Percentiles rank a stretch among this genome's conserved stretches.
These are phyloP conservation scores for Cercospora sp. DNA, from an alignment of 2,329 filamentous ascomycete species.

Conservation along the genomic window DNA sequence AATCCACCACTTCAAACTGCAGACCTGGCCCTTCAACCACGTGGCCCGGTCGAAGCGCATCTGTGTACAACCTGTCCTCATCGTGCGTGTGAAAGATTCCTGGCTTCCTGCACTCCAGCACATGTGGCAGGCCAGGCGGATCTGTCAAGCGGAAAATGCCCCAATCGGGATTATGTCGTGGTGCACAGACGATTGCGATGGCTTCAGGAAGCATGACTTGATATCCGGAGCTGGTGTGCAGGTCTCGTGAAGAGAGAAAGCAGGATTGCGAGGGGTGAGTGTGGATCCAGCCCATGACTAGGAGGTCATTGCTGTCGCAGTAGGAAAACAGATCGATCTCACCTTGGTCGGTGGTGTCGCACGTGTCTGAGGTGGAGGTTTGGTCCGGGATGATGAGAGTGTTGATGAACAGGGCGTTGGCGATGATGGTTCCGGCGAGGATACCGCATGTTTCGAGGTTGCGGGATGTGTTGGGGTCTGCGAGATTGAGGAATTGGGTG, in stretches of 20 bases:
- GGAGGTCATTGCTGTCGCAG: conserved; percentile 77
- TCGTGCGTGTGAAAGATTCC: conserved; percentile 81
- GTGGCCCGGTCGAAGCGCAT: conserved; percentile 61
- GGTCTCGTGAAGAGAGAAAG: conserved; percentile 92
- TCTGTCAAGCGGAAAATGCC: conserved; percentile 92
- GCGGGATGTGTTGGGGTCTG: conserved; percentile 70
- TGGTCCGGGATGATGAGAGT: conserved; percentile 89
- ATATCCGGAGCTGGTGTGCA: conserved; percentile 92
- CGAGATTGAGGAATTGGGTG: conserved; percentile 70
- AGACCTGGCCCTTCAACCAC: conserved; percentile 59
- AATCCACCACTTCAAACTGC: conserved; percentile 65
- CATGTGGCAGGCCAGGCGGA: conserved; percentile 83
- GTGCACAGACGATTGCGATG: conserved; percentile 94
- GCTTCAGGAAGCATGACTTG: conserved; percentile 96
- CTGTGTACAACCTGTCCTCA: conserved; percentile 73
- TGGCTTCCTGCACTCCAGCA: conserved; percentile 73
- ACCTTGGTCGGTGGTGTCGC: conserved; percentile 86
- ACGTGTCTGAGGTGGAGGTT: conserved; percentile 85
- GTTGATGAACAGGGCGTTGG: conserved; percentile 90
- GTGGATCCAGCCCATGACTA: conserved; percentile 95
- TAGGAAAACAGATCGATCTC: conserved; percentile 74
- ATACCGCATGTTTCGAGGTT: conserved; percentile 96
- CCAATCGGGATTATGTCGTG: conserved; percentile 73
- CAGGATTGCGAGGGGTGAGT: conserved; percentile 96
- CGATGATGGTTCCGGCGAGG: conserved; percentile 83